Percentiles rank a stretch among this genome's conserved stretches.
Conservation (phyloP, 1,284 basidiomycete species). For the Stereum hirsutum region DNA sequence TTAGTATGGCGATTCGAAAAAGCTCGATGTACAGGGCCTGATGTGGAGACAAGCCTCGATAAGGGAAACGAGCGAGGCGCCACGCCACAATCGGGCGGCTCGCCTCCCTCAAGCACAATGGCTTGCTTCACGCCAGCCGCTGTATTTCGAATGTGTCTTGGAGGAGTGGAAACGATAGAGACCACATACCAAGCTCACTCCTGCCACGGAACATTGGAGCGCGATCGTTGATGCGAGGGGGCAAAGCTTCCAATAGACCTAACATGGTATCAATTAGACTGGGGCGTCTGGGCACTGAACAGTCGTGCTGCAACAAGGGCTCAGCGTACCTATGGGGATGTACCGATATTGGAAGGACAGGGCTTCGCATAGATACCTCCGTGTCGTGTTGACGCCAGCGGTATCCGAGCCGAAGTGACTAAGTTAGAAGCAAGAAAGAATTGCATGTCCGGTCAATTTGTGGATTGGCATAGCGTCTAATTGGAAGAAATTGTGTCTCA, state of each 20-base stretch:
- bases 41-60: background rate
- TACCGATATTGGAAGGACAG: slow-evolving; percentile 95
- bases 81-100: background rate
- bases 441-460: background rate
- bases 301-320: too few species aligned
- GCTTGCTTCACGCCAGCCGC: background rate
- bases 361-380: slow-evolving; percentile 91
- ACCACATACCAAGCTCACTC: slow-evolving; percentile 69
- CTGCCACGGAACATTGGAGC: slow-evolving; percentile 82
- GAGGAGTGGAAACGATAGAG: background rate
- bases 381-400: slow-evolving; percentile 84
- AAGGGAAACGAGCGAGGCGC: background rate
- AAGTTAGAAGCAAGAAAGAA: background rate
- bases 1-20: background rate
- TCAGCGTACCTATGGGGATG: slow-evolving; percentile 87
- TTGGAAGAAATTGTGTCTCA: slow-evolving; percentile 25
- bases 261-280: too few species aligned
- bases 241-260: slow-evolving; percentile 75
- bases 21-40: too few species aligned
- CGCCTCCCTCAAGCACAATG: background rate
- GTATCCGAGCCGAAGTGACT: slow-evolving; percentile 91
- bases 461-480: too few species aligned
- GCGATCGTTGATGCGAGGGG: slow-evolving; percentile 82
- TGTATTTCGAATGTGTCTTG: background rate
- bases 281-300: too few species aligned